phyloP scores from a whole-genome alignment of 257 asterid genomes.

The Linderniella brevidens region DNA sequence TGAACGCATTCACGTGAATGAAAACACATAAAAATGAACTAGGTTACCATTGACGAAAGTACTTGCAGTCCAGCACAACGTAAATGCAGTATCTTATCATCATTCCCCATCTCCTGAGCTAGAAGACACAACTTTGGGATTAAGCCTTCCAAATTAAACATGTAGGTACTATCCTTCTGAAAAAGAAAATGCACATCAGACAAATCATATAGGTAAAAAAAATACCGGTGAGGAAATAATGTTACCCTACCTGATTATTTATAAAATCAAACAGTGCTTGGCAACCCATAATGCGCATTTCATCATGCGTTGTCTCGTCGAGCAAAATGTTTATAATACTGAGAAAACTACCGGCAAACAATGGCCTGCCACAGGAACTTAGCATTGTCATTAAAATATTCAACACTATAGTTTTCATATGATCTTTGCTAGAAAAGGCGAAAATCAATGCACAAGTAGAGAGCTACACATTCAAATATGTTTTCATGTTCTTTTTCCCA shows the following conservation, averaged over 20 bases:
- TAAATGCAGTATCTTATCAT: constrained; percentile 27
- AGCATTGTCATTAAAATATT: constrained; percentile 5
- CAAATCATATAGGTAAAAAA: not conserved
- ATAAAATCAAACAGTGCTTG: constrained; percentile 55
- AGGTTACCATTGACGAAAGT: constrained; percentile 47
- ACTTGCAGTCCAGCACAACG: constrained; percentile 65
- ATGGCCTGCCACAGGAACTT: constrained; percentile 32
- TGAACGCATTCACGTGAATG: too few species aligned
- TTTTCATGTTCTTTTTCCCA: too few species aligned
- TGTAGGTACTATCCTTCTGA: constrained; percentile 56
- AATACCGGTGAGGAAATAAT: not conserved
- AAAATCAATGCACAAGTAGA: too few species aligned
- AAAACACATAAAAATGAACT: not conserved
- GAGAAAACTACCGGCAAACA: constrained; percentile 69
- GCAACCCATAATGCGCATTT: constrained; percentile 48
- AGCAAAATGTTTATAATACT: constrained; percentile 42
- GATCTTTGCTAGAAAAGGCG: too few species aligned
- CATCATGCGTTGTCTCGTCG: constrained; percentile 51
- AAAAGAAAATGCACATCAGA: constrained; percentile 9
- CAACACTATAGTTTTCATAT: not conserved
- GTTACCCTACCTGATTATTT: constrained; percentile 41
- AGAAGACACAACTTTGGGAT: constrained; percentile 55
- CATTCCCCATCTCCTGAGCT: constrained; percentile 62
- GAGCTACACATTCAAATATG: too few species aligned
- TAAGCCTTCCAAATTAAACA: constrained; percentile 56